Conservation (phyloP, 257 asterid species). For the Handroanthus guayacan region DNA sequence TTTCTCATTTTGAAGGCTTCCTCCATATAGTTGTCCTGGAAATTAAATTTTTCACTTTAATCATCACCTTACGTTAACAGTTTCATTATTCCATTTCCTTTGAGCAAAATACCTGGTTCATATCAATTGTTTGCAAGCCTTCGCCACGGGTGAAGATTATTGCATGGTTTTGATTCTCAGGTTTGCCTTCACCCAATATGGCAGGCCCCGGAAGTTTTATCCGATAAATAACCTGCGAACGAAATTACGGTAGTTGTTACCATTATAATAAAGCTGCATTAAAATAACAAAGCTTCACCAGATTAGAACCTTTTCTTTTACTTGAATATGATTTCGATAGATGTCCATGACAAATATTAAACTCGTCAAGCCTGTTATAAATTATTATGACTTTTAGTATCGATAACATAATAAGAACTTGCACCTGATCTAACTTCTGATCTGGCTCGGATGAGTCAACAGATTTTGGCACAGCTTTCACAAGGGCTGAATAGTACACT, state of each 20-base stretch:
- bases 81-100: slow-evolving; percentile 4
- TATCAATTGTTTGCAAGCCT: slow-evolving; percentile 97
- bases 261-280: not conserved
- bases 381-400: slow-evolving; percentile 3
- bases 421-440: slow-evolving; percentile 92
- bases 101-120: slow-evolving; percentile 77
- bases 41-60: slow-evolving; percentile 24
- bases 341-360: not conserved
- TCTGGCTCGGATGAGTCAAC: slow-evolving; percentile 91
- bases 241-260: slow-evolving; percentile 31
- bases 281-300: not conserved
- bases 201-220: slow-evolving; percentile 94
- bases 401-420: slow-evolving; percentile 16
- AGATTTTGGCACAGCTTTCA: slow-evolving; percentile 91
- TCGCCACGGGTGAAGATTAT: slow-evolving; percentile 97
- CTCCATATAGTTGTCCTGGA: slow-evolving; percentile 94
- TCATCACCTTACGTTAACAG: slow-evolving; percentile 30
- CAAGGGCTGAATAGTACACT: slow-evolving; percentile 95
- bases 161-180: slow-evolving; percentile 97
- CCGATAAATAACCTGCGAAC: slow-evolving; percentile 78
- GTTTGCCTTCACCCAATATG: slow-evolving; percentile 95
- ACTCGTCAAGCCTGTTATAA: not conserved
- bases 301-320: slow-evolving; percentile 23
- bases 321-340: not conserved
- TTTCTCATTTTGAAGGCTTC: slow-evolving; percentile 98